Conservation (phyloP, 1,284 basidiomycete genomes). For the Moesziomyces sp. region DNA sequence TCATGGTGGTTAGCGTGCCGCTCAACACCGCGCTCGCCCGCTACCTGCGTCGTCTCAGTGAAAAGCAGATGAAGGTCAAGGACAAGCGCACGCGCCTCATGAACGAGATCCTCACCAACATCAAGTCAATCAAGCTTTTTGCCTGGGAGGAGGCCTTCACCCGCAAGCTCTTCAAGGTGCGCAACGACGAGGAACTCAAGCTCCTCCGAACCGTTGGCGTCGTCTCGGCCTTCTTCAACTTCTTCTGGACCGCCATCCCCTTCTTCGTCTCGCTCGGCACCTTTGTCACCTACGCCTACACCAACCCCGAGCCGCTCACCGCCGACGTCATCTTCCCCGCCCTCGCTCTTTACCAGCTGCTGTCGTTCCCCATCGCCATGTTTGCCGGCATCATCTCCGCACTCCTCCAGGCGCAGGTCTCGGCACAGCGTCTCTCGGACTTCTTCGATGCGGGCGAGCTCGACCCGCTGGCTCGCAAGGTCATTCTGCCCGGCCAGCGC, state of each 20-base stretch:
- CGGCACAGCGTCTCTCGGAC: slow-evolving; percentile 55
- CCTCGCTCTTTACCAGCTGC: slow-evolving; percentile 69
- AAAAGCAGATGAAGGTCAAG: slow-evolving; percentile 87
- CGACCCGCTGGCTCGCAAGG: slow-evolving; percentile 69
- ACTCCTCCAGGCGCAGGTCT: slow-evolving; percentile 63
- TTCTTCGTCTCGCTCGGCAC: slow-evolving; percentile 84
- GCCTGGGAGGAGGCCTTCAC: slow-evolving; percentile 68
- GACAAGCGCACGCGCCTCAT: slow-evolving; percentile 72
- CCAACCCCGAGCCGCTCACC: slow-evolving; percentile 75
- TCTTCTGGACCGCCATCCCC: slow-evolving; percentile 77
- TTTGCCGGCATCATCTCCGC: slow-evolving; percentile 63
- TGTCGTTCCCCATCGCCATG: slow-evolving; percentile 80
- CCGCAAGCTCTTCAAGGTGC: slow-evolving; percentile 76
- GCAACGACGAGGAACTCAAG: slow-evolving; percentile 77
- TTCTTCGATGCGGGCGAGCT: slow-evolving; percentile 76
- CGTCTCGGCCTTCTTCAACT: slow-evolving; percentile 78
- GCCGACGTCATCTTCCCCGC: slow-evolving; percentile 71
- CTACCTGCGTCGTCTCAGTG: slow-evolving; percentile 77
- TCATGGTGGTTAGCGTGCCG: slow-evolving; percentile 77
- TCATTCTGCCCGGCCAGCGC: slow-evolving; percentile 35
- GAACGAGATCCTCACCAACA: slow-evolving; percentile 64
- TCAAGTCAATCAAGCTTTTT: slow-evolving; percentile 66
- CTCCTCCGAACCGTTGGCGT: slow-evolving; percentile 81
- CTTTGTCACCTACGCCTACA: slow-evolving; percentile 82
- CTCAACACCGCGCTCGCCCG: slow-evolving; percentile 81